Conservation (phyloP, 2,329 filamentous ascomycete species). For the Paecilomyces sp. region DNA sequence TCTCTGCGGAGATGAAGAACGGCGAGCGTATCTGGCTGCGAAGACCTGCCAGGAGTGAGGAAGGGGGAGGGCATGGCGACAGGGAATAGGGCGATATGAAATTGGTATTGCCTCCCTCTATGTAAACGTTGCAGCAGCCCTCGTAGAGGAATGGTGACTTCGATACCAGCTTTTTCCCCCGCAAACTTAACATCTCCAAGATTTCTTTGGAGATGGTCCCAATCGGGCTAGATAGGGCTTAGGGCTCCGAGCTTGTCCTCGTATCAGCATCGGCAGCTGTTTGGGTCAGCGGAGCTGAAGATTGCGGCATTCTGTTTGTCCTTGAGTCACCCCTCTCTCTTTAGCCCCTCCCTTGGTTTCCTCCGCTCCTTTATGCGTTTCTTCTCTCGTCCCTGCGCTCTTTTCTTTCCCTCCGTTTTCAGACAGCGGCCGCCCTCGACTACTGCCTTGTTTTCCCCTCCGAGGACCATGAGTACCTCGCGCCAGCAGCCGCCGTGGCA, state of each 20-base stretch:
- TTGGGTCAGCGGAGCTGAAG: not conserved
- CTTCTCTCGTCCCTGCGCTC: not conserved
- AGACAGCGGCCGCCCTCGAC: not conserved
- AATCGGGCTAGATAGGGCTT: slow-evolving; percentile 3
- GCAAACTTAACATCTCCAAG: not conserved
- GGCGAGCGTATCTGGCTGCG: slow-evolving; percentile 62
- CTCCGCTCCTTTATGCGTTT: not conserved
- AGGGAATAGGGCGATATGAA: not conserved
- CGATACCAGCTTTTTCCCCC: not conserved
- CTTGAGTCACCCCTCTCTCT: not conserved
- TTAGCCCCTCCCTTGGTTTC: not conserved
- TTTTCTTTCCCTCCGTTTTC: not conserved
- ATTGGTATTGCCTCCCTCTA: not conserved
- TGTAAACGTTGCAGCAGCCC: not conserved
- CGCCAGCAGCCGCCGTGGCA: slow-evolving; percentile 41
- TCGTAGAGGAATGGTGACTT: not conserved
- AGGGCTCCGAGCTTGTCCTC: not conserved
- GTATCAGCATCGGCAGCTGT: not conserved
- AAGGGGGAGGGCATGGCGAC: slow-evolving; percentile 62
- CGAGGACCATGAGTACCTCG: slow-evolving; percentile 15
- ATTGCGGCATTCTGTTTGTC: not conserved
- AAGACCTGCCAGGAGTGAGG: slow-evolving; percentile 58
- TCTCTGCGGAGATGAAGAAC: slow-evolving; percentile 87
- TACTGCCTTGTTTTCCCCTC: not conserved
- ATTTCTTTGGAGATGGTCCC: slow-evolving; percentile 1